Percentiles rank a stretch among this genome's conserved stretches.
phyloP scores from a whole-genome alignment of 164 flowering plant genomes.

The Warburgia ugandensis region DNA sequence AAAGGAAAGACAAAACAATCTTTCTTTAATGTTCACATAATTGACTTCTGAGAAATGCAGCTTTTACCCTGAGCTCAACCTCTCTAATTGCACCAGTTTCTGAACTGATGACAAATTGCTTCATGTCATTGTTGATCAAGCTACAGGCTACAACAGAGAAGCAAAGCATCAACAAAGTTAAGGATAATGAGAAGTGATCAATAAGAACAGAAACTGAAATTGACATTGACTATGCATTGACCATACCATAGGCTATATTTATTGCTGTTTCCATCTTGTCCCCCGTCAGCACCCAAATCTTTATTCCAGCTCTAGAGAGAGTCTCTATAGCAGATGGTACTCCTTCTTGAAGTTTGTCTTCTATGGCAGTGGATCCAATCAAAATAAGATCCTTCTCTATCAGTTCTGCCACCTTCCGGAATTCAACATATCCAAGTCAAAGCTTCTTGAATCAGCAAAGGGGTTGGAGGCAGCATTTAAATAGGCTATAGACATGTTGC shows the following conservation, averaged over 20 bases:
- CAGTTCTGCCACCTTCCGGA: conserved; percentile 71
- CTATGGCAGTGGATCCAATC: conserved; percentile 95
- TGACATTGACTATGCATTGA: too few relatives aligned
- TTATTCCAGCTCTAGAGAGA: conserved; percentile 91
- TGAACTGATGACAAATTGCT: conserved; percentile 86
- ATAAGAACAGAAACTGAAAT: too few relatives aligned
- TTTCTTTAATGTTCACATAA: neutral
- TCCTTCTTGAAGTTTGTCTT: conserved; percentile 99
- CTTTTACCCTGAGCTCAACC: conserved; percentile 74
- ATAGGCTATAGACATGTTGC: too few relatives aligned
- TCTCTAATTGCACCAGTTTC: conserved; percentile 89
- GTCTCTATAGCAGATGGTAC: conserved; percentile 93
- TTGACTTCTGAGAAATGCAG: conserved; percentile 8
- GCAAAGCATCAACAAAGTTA: neutral
- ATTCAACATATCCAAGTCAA: too few relatives aligned
- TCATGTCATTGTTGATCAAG: conserved; percentile 82
- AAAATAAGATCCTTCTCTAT: conserved; percentile 77
- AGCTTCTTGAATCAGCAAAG: too few relatives aligned
- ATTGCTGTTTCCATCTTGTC: conserved; percentile 98
- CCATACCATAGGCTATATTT: conserved; percentile 89
- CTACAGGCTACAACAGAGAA: conserved; percentile 66
- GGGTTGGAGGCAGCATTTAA: too few relatives aligned
- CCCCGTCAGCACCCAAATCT: conserved; percentile 96
- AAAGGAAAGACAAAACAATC: too few relatives aligned
- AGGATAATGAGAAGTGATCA: too few relatives aligned